phyloP scores from a whole-genome alignment of 73 alveolate species.

The Symbiodinium pilosum region DNA sequence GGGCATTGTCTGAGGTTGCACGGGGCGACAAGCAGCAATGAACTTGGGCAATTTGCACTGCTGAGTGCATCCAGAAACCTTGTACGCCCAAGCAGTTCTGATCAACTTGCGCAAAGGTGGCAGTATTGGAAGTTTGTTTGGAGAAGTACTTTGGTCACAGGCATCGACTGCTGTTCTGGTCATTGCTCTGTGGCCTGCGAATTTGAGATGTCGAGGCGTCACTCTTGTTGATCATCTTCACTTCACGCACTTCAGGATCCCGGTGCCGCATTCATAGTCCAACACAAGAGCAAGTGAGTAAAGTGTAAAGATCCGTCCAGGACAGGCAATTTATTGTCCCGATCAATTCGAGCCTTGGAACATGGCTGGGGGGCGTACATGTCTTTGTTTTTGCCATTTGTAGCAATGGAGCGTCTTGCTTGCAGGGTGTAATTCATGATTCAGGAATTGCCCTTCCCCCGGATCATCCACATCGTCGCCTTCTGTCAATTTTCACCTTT shows the following conservation, averaged over 20 bases:
- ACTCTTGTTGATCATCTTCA: constrained; percentile 79
- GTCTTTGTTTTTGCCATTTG: too few species aligned
- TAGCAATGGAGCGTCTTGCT: too few species aligned
- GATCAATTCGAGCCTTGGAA: neutral
- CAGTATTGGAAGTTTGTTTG: constrained; percentile 94
- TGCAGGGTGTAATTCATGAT: neutral
- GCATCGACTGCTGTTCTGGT: neutral
- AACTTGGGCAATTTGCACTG: neutral
- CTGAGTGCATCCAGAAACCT: neutral
- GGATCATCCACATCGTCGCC: constrained; percentile 53
- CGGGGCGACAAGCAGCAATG: constrained; percentile 61
- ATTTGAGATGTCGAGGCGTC: neutral
- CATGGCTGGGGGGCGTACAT: too few species aligned
- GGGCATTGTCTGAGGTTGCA: constrained; percentile 48
- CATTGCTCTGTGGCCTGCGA: neutral
- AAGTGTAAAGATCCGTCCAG: too few species aligned
- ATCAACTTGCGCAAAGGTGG: constrained; percentile 29
- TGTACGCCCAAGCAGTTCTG: too few species aligned
- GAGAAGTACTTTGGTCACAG: constrained; percentile 87
- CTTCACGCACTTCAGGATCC: constrained; percentile 72
- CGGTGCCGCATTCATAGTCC: neutral
- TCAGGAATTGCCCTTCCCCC: constrained; percentile 32
- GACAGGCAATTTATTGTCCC: neutral
- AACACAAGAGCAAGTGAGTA: neutral
- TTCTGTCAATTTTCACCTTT: constrained; percentile 62